Conservation (phyloP, 2,329 filamentous ascomycete genomes). For the Sporothrix brasiliensis region DNA sequence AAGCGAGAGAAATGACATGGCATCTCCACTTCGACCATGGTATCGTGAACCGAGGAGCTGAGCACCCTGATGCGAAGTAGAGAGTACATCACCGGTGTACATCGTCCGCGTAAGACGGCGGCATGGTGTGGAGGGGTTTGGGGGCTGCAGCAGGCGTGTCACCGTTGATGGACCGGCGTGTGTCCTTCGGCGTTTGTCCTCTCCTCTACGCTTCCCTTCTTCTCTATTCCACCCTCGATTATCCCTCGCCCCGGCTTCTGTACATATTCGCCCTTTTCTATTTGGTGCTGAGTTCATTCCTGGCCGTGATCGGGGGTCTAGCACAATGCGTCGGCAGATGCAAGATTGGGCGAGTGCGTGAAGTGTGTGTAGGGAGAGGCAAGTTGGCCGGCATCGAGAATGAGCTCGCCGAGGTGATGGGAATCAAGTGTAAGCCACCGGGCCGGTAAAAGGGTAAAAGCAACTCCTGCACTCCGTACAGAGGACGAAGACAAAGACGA, state of each 20-base stretch:
- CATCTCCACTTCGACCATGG: constrained; percentile 8
- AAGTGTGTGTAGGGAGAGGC: too few species aligned
- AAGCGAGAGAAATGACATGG: constrained; percentile 3
- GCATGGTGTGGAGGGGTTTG: too few species aligned
- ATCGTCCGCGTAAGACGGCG: not conserved
- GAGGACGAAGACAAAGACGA: not conserved
- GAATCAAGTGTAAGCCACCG: not conserved
- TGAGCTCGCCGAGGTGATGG: too few species aligned
- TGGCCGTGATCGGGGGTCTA: not conserved
- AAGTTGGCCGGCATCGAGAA: too few species aligned
- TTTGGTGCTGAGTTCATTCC: not conserved
- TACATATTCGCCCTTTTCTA: too few species aligned
- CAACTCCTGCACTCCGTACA: not conserved
- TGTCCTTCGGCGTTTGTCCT: not conserved
- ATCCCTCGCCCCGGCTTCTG: not conserved
- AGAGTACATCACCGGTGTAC: constrained; percentile 4
- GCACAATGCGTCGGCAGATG: constrained; percentile 13
- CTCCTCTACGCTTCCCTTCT: not conserved
- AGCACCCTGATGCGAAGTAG: not conserved
- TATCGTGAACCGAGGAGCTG: not conserved
- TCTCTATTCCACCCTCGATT: not conserved
- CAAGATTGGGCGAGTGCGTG: not conserved
- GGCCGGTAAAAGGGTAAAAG: too few species aligned
- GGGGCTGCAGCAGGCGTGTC: too few species aligned
- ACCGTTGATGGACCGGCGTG: not conserved